Percentiles rank a stretch among this genome's conserved stretches.
Evolutionary conservation across 2,329 filamentous ascomycete species (phyloP).

Genomic region (Neonectria magnoliae): DNA sequence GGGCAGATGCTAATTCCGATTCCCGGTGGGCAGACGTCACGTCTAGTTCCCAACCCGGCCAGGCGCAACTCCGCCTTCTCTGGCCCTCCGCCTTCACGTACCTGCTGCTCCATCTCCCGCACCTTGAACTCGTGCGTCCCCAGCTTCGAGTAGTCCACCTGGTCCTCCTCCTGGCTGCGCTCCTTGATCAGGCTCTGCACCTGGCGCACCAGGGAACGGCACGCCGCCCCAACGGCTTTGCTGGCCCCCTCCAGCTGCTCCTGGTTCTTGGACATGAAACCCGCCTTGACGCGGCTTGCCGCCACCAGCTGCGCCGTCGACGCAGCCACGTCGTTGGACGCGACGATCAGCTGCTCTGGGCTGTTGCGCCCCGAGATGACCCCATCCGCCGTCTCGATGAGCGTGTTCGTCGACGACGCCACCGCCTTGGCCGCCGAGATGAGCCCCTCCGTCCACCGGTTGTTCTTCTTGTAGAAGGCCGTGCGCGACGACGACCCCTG

Average conservation of each 20-base stretch:
- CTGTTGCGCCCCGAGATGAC: slow-evolving; percentile 92
- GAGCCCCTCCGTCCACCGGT: slow-evolving; percentile 97
- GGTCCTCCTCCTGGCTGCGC: slow-evolving; percentile 82
- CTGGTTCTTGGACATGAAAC: slow-evolving; percentile 97
- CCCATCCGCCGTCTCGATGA: slow-evolving; percentile 98
- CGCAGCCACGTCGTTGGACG: slow-evolving; percentile 95
- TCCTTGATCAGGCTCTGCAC: slow-evolving; percentile 95
- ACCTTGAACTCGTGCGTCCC: slow-evolving; percentile 98
- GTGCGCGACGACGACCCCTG: slow-evolving; percentile 87
- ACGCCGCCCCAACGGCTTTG: slow-evolving; percentile 92
- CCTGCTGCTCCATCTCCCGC: slow-evolving; percentile 99
- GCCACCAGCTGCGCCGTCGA: slow-evolving; percentile 97
- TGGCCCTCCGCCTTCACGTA: too few relatives aligned
- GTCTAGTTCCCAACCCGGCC: too few relatives aligned
- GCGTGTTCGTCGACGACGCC: slow-evolving; percentile 88
- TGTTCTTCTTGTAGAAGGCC: slow-evolving; percentile 99
- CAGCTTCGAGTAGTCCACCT: slow-evolving; percentile 87
- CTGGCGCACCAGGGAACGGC: slow-evolving; percentile 86
- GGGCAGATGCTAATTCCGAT: too few relatives aligned
- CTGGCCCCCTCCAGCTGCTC: slow-evolving; percentile 89
- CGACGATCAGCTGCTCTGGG: slow-evolving; percentile 96
- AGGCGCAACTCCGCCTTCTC: too few relatives aligned
- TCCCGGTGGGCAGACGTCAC: too few relatives aligned
- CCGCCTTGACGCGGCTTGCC: slow-evolving; percentile 94
- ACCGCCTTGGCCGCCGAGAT: slow-evolving; percentile 98